Conservation (phyloP, 768 basidiomycete species). For the Strobilomyces echinocephalus region DNA sequence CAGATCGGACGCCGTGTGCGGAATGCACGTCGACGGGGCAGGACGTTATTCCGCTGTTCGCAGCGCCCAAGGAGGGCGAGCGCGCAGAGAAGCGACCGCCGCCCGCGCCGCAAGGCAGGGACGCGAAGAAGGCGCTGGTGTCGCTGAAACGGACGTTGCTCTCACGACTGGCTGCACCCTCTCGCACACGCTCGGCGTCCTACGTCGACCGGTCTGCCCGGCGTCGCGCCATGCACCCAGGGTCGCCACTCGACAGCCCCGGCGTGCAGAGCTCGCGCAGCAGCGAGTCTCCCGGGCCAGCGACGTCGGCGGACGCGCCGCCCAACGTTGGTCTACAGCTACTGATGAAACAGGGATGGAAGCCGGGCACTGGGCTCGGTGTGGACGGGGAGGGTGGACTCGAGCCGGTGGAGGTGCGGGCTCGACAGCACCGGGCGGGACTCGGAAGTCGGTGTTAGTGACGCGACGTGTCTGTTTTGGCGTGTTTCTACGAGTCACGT, state of each 20-base stretch:
- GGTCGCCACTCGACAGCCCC: constrained; percentile 49
- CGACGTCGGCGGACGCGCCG: constrained; percentile 32
- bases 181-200: constrained; percentile 10
- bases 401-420: constrained; percentile 51
- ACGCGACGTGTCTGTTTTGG: constrained; percentile 36
- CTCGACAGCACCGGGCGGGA: constrained; percentile 45
- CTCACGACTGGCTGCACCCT: constrained; percentile 38
- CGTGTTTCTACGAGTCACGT: constrained; percentile 35
- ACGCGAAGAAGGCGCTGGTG: constrained; percentile 63
- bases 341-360: constrained; percentile 73
- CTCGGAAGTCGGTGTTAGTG: constrained; percentile 41
- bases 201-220: constrained; percentile 72
- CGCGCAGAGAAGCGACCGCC: constrained; percentile 21
- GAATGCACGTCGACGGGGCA: constrained; percentile 50
- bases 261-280: constrained; percentile 35
- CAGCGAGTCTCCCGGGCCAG: constrained; percentile 18
- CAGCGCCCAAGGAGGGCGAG: constrained; percentile 13
- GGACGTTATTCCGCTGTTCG: constrained; percentile 57
- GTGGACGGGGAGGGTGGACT: constrained; percentile 27
- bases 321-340: constrained; percentile 64
- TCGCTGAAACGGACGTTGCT: constrained; percentile 63
- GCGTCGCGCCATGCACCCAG: constrained; percentile 55
- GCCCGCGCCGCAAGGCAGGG: constrained; percentile 28
- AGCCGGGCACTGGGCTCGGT: constrained; percentile 50
- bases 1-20: constrained; percentile 53